Percentiles rank a stretch among this genome's conserved stretches.
These are phyloP conservation scores for Cutaneotrichosporon cutaneum DNA, from an alignment of 1,284 basidiomycete genomes.

Conservation along the genomic window DNA sequence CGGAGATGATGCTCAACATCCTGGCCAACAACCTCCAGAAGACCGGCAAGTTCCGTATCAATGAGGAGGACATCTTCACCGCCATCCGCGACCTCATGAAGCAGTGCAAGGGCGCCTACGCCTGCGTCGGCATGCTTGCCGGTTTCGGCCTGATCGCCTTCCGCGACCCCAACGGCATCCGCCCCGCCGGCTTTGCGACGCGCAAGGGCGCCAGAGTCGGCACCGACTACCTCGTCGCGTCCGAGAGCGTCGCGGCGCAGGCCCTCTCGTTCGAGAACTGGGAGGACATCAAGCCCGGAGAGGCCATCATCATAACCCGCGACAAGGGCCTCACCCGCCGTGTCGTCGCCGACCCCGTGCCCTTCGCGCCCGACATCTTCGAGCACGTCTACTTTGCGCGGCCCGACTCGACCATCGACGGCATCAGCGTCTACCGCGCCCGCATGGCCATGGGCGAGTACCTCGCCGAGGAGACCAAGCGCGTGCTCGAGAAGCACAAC, in stretches of 20 bases:
- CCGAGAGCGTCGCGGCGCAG: constrained; percentile 95
- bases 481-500: constrained; percentile 67
- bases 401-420: constrained; percentile 96
- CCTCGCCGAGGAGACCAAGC: constrained; percentile 81
- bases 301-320: constrained; percentile 93
- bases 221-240: constrained; percentile 85
- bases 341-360: constrained; percentile 66
- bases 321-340: constrained; percentile 65
- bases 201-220: constrained; percentile 58
- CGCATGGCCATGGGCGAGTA: constrained; percentile 99
- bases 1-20: constrained; percentile 94
- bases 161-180: constrained; percentile 97
- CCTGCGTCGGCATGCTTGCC: constrained; percentile 96
- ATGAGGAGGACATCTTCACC: constrained; percentile 98
- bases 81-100: constrained; percentile 88
- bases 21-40: constrained; percentile 97
- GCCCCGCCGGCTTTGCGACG: constrained; percentile 80
- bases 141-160: constrained; percentile 99
- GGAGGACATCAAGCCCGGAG: constrained; percentile 89
- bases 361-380: constrained; percentile 97
- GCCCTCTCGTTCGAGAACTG: constrained; percentile 86
- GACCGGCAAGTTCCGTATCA: constrained; percentile 97
- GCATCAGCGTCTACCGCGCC: constrained; percentile 93
- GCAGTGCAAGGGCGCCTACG: constrained; percentile 88
- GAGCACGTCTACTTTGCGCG: constrained; percentile 99